Evolutionary conservation across 163 green algal genomes (phyloP).

Genomic region (Trebouxia gelatinosa): DNA sequence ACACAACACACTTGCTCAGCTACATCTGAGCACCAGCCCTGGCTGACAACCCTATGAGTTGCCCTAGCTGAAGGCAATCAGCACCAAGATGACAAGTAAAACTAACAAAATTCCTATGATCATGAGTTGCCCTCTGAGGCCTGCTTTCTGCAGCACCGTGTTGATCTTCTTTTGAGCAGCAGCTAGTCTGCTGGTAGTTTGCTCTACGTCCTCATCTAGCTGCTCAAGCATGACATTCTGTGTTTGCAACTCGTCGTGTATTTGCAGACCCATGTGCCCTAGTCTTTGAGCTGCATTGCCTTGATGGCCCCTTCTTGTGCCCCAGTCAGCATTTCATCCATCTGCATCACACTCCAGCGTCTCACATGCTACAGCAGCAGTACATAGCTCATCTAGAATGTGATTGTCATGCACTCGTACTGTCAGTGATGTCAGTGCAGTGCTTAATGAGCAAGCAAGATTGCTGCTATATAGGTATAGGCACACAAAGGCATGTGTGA

Average conservation of each 20-base stretch:
- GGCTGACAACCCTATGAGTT: too few species aligned
- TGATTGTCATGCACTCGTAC: neutral
- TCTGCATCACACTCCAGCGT: neutral
- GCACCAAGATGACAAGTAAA: slow-evolving; percentile 43
- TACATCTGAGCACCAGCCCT: too few species aligned
- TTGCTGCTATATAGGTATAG: too few species aligned
- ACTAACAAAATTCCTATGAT: slow-evolving; percentile 61
- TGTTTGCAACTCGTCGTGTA: slow-evolving; percentile 63
- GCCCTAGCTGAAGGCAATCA: slow-evolving; percentile 31
- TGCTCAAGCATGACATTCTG: slow-evolving; percentile 59
- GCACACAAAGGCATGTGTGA: too few species aligned
- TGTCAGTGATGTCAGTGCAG: neutral
- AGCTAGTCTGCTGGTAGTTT: slow-evolving; percentile 49
- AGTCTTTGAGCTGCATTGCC: slow-evolving; percentile 31
- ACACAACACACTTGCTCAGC: too few species aligned
- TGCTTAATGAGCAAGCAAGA: too few species aligned
- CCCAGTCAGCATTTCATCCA: neutral
- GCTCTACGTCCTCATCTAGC: slow-evolving; percentile 66
- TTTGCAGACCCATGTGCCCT: slow-evolving; percentile 65
- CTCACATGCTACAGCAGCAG: too few species aligned
- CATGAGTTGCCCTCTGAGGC: slow-evolving; percentile 53
- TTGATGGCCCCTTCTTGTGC: slow-evolving; percentile 3
- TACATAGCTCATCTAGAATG: too few species aligned
- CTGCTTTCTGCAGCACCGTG: slow-evolving; percentile 56
- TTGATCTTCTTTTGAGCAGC: slow-evolving; percentile 62